Evolutionary conservation across 2,329 filamentous ascomycete genomes (phyloP).

Genomic region (Lachnellula suecica): DNA sequence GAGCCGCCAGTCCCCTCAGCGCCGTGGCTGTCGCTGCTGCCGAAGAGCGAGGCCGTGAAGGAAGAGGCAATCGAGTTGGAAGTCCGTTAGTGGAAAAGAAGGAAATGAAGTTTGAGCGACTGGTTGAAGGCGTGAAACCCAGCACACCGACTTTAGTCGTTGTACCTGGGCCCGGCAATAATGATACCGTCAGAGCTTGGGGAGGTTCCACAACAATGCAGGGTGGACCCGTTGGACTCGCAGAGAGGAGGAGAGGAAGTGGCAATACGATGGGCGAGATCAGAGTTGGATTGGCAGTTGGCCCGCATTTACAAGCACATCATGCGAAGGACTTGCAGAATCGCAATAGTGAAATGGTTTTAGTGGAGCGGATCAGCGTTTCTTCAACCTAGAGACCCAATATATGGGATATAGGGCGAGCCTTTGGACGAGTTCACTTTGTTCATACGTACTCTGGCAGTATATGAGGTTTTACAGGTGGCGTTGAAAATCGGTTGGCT

Average conservation of each 20-base stretch:
- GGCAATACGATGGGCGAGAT: constrained; percentile 17
- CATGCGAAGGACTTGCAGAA: constrained; percentile 35
- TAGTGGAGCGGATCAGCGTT: constrained; percentile 43
- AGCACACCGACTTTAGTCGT: constrained; percentile 28
- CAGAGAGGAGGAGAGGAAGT: constrained; percentile 27
- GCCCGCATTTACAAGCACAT: background rate
- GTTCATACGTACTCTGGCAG: constrained; percentile 9
- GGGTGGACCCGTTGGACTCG: constrained; percentile 31
- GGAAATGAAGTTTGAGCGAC: constrained; percentile 8
- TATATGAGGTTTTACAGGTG: constrained; percentile 2
- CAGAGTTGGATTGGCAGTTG: constrained; percentile 26
- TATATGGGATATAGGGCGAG: background rate
- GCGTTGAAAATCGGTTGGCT: background rate
- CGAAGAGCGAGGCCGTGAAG: constrained; percentile 13
- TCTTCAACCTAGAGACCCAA: constrained; percentile 8
- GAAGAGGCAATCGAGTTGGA: background rate
- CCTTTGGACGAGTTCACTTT: too few relatives aligned
- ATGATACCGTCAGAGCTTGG: constrained; percentile 13
- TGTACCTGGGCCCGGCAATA: constrained; percentile 14
- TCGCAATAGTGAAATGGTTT: constrained; percentile 52
- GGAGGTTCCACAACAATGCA: constrained; percentile 8
- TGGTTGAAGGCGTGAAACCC: constrained; percentile 22
- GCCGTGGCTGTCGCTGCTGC: constrained; percentile 17
- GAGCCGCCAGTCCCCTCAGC: constrained; percentile 17
- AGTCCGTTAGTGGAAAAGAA: background rate